A percentile compares a stretch with the other conserved stretches of the same genome.
phyloP scores from a whole-genome alignment of 371 early-diverging fungal genomes.

The Syncephalastrum contaminatum region DNA sequence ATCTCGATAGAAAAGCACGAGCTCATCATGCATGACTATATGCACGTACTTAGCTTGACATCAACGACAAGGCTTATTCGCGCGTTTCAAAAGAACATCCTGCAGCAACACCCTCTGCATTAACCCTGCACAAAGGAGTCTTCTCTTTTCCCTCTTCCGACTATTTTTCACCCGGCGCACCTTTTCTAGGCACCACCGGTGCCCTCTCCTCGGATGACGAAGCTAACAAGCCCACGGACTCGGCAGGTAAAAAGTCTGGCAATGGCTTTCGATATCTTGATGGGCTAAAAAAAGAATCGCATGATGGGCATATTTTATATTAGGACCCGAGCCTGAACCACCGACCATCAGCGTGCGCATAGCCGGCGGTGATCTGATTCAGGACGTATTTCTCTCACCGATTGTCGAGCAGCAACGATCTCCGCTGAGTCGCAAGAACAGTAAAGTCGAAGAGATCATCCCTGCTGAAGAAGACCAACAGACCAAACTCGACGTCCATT shows the following conservation, averaged over 20 bases:
- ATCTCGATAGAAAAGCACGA: background rate
- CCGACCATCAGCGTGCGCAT: constrained; percentile 24
- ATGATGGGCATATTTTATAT: too few species aligned
- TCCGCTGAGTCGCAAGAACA: background rate
- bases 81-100: background rate
- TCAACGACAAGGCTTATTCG: constrained; percentile 9
- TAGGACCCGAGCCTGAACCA: constrained; percentile 11
- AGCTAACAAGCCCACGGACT: too few species aligned
- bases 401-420: constrained; percentile 15
- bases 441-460: constrained; percentile 1
- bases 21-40: background rate
- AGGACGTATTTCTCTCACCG: constrained; percentile 21
- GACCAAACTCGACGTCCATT: constrained; percentile 6
- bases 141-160: constrained; percentile 13
- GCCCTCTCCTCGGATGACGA: too few species aligned
- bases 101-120: constrained; percentile 1
- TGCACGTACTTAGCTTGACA: constrained; percentile 8
- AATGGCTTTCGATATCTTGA: background rate
- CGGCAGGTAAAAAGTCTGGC: too few species aligned
- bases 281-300: too few species aligned
- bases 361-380: constrained; percentile 16
- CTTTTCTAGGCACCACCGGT: constrained; percentile 12
- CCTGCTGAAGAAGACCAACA: constrained; percentile 1
- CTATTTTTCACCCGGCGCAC: constrained; percentile 17
- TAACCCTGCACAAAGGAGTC: constrained; percentile 10